These are phyloP conservation scores for Annulohypoxylon moriforme DNA, from an alignment of 495 filamentous ascomycete species.

Conservation along the genomic window DNA sequence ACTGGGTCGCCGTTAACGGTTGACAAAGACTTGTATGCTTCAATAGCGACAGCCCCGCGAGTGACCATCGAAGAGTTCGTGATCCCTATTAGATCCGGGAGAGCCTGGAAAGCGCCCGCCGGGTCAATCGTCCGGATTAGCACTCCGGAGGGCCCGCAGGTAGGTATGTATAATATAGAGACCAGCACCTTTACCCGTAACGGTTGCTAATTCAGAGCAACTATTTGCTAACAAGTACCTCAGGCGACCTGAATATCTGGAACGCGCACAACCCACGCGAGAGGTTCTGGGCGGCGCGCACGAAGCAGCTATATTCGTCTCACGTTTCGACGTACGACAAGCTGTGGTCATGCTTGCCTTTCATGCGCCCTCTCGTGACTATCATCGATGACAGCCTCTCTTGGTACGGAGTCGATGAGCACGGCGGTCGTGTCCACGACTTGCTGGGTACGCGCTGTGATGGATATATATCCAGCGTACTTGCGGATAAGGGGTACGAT, in stretches of 20 bases:
- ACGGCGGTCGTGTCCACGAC: conserved; percentile 74
- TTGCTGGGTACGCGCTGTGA: conserved; percentile 82
- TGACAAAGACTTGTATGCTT: conserved; percentile 55
- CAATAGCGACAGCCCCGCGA: conserved; percentile 52
- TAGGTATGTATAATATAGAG: conserved; percentile 51
- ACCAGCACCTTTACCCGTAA: neutral
- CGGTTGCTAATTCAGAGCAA: neutral
- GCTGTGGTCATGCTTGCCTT: conserved; percentile 81
- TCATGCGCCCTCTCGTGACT: conserved; percentile 77
- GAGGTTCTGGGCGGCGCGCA: conserved; percentile 82
- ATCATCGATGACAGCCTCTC: conserved; percentile 76
- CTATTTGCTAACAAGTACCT: conserved; percentile 10
- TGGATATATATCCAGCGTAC: conserved; percentile 77
- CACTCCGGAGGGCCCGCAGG: conserved; percentile 79
- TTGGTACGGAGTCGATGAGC: conserved; percentile 63
- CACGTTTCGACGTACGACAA: conserved; percentile 77
- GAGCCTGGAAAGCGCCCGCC: conserved; percentile 71
- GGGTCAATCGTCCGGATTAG: conserved; percentile 76
- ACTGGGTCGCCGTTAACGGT: conserved; percentile 56
- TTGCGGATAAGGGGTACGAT: conserved; percentile 68
- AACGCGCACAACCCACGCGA: conserved; percentile 79
- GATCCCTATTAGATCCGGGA: conserved; percentile 67
- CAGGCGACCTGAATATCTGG: conserved; percentile 83
- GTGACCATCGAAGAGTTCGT: conserved; percentile 54
- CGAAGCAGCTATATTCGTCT: conserved; percentile 78